These are phyloP conservation scores for Begonia loranthoides DNA, from an alignment of 306 rosid genomes.

Conservation along the genomic window DNA sequence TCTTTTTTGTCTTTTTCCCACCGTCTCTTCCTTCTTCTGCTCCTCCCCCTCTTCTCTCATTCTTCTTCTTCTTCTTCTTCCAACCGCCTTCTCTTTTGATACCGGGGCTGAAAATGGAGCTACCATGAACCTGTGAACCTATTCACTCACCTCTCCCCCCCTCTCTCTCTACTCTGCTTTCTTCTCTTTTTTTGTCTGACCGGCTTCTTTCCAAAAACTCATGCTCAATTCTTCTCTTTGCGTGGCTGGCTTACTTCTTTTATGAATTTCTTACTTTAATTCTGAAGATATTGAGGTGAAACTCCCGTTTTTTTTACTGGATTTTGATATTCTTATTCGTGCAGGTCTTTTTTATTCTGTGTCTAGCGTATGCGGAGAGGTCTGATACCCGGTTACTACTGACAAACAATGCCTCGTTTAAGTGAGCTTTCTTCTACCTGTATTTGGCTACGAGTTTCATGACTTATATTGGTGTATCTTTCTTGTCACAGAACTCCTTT, in stretches of 20 bases:
- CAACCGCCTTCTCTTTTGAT: no score
- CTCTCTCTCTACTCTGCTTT: no score
- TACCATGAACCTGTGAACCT: no score
- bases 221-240: not conserved
- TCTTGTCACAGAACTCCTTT: not conserved
- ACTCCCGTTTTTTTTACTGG: conserved; percentile 7
- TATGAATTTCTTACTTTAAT: not conserved
- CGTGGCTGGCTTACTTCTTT: not conserved
- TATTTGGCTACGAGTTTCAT: not conserved
- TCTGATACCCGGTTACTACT: conserved; percentile 28
- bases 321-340: conserved; percentile 5
- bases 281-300: not conserved
- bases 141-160: no score
- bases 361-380: conserved; percentile 26
- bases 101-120: no score
- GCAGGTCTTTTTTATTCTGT: conserved; percentile 42
- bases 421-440: conserved; percentile 13
- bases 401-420: conserved; percentile 27
- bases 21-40: no score
- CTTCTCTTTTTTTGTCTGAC: no score
- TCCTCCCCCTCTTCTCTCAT: no score
- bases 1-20: no score
- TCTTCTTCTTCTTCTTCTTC: no score
- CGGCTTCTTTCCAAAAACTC: no score
- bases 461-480: no score